Evolutionary conservation across 768 basidiomycete genomes (phyloP).

Genomic region (Tylopilus balloui): DNA sequence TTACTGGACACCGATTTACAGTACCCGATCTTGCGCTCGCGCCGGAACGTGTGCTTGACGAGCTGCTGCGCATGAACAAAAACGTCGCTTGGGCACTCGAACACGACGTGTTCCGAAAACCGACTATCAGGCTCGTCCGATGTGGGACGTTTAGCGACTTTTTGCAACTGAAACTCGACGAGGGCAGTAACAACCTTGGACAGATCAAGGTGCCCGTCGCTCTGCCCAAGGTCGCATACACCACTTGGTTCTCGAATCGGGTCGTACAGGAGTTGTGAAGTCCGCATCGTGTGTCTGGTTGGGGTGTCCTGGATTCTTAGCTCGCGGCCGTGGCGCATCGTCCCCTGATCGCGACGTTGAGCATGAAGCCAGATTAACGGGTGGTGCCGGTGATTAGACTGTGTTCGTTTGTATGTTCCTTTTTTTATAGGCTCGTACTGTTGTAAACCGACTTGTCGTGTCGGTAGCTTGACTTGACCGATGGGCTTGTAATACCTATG

Average conservation of each 20-base stretch:
- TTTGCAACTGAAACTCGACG: slow-evolving; percentile 15
- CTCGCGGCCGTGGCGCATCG: no score
- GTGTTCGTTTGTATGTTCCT: no score
- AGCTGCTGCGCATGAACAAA: neutral
- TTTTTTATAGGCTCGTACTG: no score
- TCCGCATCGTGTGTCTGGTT: no score
- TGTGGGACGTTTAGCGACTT: slow-evolving; percentile 21
- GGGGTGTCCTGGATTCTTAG: no score
- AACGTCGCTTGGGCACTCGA: neutral
- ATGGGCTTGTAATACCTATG: no score
- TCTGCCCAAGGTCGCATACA: slow-evolving; percentile 4
- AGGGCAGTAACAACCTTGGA: neutral
- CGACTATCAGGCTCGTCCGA: slow-evolving; percentile 21
- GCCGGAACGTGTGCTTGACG: slow-evolving; percentile 7
- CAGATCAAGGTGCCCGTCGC: slow-evolving; percentile 25
- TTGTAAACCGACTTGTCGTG: no score
- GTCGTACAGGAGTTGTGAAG: slow-evolving; percentile 15
- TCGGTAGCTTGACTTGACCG: no score
- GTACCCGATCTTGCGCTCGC: slow-evolving; percentile 1
- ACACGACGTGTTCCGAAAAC: slow-evolving; percentile 3
- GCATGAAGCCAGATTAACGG: no score
- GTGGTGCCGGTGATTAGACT: no score
- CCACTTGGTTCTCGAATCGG: slow-evolving; percentile 12
- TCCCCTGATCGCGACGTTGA: no score
- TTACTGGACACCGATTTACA: neutral